phyloP scores from a whole-genome alignment of 139 green algal genomes.

The Chlorella sp. region DNA sequence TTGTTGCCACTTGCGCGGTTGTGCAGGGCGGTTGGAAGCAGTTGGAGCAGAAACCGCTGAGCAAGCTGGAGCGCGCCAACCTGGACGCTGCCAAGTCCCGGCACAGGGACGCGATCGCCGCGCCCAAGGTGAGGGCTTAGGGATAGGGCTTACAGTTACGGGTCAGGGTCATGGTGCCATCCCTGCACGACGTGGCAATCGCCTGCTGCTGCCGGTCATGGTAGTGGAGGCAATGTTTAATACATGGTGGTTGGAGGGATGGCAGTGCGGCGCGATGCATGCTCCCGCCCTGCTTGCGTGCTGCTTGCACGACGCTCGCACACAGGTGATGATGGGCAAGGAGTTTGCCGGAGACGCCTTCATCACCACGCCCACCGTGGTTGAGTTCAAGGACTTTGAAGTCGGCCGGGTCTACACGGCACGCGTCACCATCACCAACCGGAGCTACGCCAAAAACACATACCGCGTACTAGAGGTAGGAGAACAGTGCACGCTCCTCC shows the following conservation, averaged over 20 bases:
- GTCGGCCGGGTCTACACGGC: slow-evolving; percentile 34
- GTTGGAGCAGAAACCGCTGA: slow-evolving; percentile 29
- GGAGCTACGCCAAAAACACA: slow-evolving; percentile 49
- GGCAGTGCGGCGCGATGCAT: no score
- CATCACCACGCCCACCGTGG: slow-evolving; percentile 36
- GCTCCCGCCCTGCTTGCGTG: no score
- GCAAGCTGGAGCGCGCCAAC: slow-evolving; percentile 38
- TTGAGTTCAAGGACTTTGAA: slow-evolving; percentile 48
- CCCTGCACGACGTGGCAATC: no score
- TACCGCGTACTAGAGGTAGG: slow-evolving; percentile 35
- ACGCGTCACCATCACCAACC: slow-evolving; percentile 52
- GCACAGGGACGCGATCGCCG: slow-evolving; percentile 37
- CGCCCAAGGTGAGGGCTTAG: slow-evolving; percentile 28
- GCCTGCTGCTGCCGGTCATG: no score
- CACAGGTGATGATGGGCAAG: slow-evolving; percentile 31
- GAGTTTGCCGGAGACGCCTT: slow-evolving; percentile 53
- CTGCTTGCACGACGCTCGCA: not conserved
- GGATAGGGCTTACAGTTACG: no score
- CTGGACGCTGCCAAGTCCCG: slow-evolving; percentile 34
- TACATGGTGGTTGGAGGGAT: no score
- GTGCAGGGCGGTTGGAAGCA: slow-evolving; percentile 17
- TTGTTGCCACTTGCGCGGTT: no score
- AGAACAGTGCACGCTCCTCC: not conserved
- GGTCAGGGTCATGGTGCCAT: no score
- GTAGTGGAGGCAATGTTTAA: not conserved